Conservation (phyloP, 768 basidiomycete species). For the Agrocybe pediades region DNA sequence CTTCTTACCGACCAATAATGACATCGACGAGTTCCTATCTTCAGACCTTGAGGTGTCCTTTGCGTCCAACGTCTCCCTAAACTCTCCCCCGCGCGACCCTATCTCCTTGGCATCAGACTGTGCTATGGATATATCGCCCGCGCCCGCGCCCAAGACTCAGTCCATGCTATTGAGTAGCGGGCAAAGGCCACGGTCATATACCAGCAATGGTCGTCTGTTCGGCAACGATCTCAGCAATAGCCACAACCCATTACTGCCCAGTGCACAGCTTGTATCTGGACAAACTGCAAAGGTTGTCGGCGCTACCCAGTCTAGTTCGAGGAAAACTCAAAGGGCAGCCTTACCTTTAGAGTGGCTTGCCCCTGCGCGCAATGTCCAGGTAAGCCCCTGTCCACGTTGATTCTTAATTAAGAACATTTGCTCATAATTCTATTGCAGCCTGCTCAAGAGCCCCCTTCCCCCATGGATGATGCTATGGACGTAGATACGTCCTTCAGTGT, state of each 20-base stretch:
- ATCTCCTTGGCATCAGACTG: constrained; percentile 48
- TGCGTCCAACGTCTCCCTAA: constrained; percentile 78
- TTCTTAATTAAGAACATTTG: constrained; percentile 2
- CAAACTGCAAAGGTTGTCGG: constrained; percentile 32
- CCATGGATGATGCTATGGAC: constrained; percentile 76
- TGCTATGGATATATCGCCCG: constrained; percentile 85
- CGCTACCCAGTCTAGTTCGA: constrained; percentile 44
- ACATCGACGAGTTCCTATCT: constrained; percentile 66
- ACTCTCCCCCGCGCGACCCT: constrained; percentile 62
- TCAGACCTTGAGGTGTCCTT: constrained; percentile 85
- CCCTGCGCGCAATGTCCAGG: constrained; percentile 24
- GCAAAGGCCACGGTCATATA: constrained; percentile 62
- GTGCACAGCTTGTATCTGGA: constrained; percentile 30
- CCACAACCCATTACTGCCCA: constrained; percentile 28
- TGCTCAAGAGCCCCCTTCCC: constrained; percentile 41
- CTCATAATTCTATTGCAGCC: constrained; percentile 35
- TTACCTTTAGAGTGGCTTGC: constrained; percentile 66
- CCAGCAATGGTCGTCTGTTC: constrained; percentile 67
- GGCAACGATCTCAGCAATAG: constrained; percentile 74
- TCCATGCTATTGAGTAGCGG: constrained; percentile 20
- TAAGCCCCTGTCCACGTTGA: constrained; percentile 29
- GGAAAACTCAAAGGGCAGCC: constrained; percentile 61
- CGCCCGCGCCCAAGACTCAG: constrained; percentile 32
- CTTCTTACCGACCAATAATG: constrained; percentile 42
- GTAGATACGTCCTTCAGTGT: constrained; percentile 61